phyloP scores from a whole-genome alignment of 768 basidiomycete species.

The Pleurotus giganteus region DNA sequence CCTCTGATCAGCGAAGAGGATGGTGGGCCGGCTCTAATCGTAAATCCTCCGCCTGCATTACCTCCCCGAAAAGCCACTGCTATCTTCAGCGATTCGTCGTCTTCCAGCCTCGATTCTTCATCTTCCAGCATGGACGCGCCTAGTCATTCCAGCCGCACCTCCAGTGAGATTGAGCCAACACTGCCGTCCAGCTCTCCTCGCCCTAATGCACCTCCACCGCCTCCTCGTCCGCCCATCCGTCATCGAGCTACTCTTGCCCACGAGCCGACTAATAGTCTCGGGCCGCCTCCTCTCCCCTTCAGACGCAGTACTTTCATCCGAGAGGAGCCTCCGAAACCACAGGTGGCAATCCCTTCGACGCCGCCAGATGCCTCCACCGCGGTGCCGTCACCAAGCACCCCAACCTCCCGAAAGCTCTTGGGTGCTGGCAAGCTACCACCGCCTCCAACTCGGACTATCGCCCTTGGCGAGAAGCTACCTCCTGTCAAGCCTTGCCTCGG shows the following conservation, averaged over 20 bases:
- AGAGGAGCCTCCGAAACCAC: conserved; percentile 16
- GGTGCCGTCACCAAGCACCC: conserved; percentile 18
- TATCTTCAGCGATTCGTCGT: background rate
- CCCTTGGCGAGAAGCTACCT: conserved; percentile 66
- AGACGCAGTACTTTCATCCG: conserved; percentile 31
- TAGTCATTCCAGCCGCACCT: conserved; percentile 36
- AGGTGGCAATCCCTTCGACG: conserved; percentile 20
- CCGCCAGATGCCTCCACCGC: conserved; percentile 21
- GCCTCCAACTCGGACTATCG: conserved; percentile 75
- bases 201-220: conserved; percentile 17
- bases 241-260: conserved; percentile 20
- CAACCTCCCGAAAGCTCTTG: conserved; percentile 37
- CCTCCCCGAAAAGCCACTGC: conserved; percentile 6
- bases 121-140: conserved; percentile 15
- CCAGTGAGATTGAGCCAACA: conserved; percentile 32
- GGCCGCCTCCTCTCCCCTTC: conserved; percentile 45
- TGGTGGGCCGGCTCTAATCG: background rate
- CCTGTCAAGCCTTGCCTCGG: conserved; percentile 46
- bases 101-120: background rate
- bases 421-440: conserved; percentile 53
- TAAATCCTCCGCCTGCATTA: conserved; percentile 9
- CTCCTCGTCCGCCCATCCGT: conserved; percentile 36
- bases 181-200: conserved; percentile 16
- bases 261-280: conserved; percentile 13
- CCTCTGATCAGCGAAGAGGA: too few species aligned